Evolutionary conservation across 768 basidiomycete genomes (phyloP).

Genomic region (Cytidiella melzeri): DNA sequence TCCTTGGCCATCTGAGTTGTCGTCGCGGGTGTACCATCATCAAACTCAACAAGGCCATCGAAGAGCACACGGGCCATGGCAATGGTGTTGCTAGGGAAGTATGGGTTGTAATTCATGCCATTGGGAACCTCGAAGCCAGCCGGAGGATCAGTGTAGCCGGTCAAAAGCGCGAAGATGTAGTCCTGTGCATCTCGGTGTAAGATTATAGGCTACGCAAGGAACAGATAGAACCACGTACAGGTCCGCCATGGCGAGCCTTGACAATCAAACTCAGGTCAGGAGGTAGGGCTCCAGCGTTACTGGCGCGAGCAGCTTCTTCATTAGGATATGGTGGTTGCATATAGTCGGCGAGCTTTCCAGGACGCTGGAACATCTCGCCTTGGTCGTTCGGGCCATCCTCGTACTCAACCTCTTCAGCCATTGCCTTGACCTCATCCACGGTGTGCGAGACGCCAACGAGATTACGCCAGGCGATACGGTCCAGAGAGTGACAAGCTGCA

Average conservation of each 20-base stretch:
- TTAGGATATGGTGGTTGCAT: slow-evolving; percentile 94
- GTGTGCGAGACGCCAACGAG: slow-evolving; percentile 97
- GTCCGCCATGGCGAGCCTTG: slow-evolving; percentile 96
- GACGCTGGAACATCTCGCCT: slow-evolving; percentile 98
- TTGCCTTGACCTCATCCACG: slow-evolving; percentile 77
- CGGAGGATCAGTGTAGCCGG: slow-evolving; percentile 94
- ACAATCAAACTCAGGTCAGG: slow-evolving; percentile 96
- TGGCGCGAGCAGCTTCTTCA: slow-evolving; percentile 92
- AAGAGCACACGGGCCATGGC: slow-evolving; percentile 97
- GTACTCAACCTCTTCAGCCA: slow-evolving; percentile 98
- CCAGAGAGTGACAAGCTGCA: slow-evolving; percentile 96
- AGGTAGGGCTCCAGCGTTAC: slow-evolving; percentile 92
- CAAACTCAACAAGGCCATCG: slow-evolving; percentile 94
- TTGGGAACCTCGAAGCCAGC: slow-evolving; percentile 93
- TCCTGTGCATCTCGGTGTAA: slow-evolving; percentile 45
- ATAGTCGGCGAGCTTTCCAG: slow-evolving; percentile 97
- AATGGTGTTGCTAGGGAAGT: slow-evolving; percentile 98
- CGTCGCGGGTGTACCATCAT: slow-evolving; percentile 95
- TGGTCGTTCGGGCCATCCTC: slow-evolving; percentile 89
- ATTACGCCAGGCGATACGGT: slow-evolving; percentile 99
- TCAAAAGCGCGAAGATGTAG: slow-evolving; percentile 94
- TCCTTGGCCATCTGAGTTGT: slow-evolving; percentile 99
- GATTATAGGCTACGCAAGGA: background rate
- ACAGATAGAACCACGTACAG: slow-evolving; percentile 50
- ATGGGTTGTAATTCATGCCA: slow-evolving; percentile 98